Percentiles rank a stretch among this genome's conserved stretches.
Evolutionary conservation across 495 filamentous ascomycete species (phyloP).

Genomic region (Jackrogersella minutella): DNA sequence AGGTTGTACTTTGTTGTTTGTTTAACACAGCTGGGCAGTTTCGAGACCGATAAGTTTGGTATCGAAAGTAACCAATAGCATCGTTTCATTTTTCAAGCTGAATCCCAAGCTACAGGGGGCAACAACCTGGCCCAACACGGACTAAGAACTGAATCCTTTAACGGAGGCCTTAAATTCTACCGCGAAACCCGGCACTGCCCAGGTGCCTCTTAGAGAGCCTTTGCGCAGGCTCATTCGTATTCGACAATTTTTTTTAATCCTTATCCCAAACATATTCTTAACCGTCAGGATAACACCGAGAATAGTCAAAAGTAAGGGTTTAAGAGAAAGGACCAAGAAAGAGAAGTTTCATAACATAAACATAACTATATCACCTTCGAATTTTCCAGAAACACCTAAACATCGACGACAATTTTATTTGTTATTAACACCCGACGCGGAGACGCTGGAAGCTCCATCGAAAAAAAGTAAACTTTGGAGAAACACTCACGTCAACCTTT

Average conservation of each 20-base stretch:
- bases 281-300: constrained; percentile 13
- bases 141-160: constrained; percentile 40
- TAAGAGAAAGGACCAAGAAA: background rate
- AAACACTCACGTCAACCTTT: constrained; percentile 34
- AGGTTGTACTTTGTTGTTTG: constrained; percentile 18
- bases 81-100: constrained; percentile 27
- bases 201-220: too few species aligned
- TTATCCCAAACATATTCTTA: constrained; percentile 22
- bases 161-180: constrained; percentile 42
- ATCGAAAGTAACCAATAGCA: constrained; percentile 26
- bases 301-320: constrained; percentile 1
- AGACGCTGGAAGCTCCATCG: constrained; percentile 14
- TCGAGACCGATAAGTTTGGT: constrained; percentile 24
- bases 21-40: constrained; percentile 29
- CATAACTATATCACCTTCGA: background rate
- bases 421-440: constrained; percentile 7
- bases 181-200: constrained; percentile 34
- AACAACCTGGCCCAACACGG: constrained; percentile 25
- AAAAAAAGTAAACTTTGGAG: constrained; percentile 16
- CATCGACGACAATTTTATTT: constrained; percentile 12
- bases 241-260: constrained; percentile 39
- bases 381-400: constrained; percentile 9
- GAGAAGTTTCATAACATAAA: too few species aligned
- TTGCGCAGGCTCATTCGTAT: constrained; percentile 37
- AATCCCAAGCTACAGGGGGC: constrained; percentile 32